Evolutionary conservation across 2,329 filamentous ascomycete genomes (phyloP).

Genomic region (Fusarium xylarioides): DNA sequence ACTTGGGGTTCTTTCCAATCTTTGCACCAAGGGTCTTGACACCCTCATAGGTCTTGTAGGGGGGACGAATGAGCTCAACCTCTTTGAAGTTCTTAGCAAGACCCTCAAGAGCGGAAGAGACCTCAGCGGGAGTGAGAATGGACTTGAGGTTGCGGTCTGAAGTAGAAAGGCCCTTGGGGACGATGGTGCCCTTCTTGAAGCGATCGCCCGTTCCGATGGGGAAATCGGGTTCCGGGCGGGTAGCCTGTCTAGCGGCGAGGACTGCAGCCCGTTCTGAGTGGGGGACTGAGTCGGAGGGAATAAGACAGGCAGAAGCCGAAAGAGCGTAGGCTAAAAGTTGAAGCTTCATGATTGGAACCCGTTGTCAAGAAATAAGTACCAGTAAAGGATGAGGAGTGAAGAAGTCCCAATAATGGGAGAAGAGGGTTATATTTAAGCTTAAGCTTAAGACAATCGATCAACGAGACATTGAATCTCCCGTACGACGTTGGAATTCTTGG

Average conservation of each 20-base stretch:
- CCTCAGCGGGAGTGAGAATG: conserved; percentile 57
- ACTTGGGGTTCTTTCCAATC: conserved; percentile 57
- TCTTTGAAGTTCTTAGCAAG: conserved; percentile 52
- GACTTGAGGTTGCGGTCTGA: conserved; percentile 51
- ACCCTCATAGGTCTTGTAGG: conserved; percentile 55
- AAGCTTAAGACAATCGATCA: background rate
- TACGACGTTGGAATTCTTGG: background rate
- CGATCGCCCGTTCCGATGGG: conserved; percentile 55
- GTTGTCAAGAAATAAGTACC: background rate
- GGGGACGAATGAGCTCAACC: conserved; percentile 53
- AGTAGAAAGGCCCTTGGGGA: conserved; percentile 46
- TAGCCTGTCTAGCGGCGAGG: conserved; percentile 12
- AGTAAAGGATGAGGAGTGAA: background rate
- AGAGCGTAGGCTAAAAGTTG: conserved; percentile 32
- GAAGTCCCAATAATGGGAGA: background rate
- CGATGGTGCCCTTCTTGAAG: conserved; percentile 51
- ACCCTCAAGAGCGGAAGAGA: conserved; percentile 54
- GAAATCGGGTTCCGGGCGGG: conserved; percentile 41
- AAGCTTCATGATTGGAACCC: conserved; percentile 43
- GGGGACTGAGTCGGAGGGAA: conserved; percentile 48
- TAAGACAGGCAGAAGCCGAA: conserved; percentile 48
- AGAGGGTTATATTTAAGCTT: conserved; percentile 24
- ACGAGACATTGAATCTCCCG: background rate
- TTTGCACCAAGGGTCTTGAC: conserved; percentile 52
- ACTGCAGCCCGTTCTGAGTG: conserved; percentile 15